Percentiles rank a stretch among this genome's conserved stretches.
These are phyloP conservation scores for Ascochyta clinopodiicola DNA, from an alignment of 2,329 filamentous ascomycete genomes.

Conservation along the genomic window DNA sequence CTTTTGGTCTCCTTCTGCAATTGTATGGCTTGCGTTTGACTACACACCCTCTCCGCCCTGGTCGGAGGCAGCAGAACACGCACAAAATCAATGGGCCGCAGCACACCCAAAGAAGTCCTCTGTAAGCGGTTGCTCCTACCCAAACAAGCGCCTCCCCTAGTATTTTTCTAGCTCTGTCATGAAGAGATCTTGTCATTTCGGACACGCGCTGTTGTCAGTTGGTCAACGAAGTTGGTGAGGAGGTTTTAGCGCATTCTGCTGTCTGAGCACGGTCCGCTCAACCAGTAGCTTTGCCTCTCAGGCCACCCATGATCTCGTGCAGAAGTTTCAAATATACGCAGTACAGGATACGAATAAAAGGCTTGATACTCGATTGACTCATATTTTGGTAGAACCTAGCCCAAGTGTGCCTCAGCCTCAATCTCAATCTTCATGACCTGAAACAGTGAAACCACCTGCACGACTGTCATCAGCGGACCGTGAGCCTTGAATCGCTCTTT, in stretches of 20 bases:
- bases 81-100: slow-evolving; percentile 29
- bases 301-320: background rate
- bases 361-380: too few relatives aligned
- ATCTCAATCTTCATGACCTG: slow-evolving; percentile 34
- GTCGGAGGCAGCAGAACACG: slow-evolving; percentile 13
- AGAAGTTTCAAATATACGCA: background rate
- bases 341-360: too few relatives aligned
- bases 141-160: slow-evolving; percentile 13
- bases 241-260: background rate
- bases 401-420: slow-evolving; percentile 30
- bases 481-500: slow-evolving; percentile 33
- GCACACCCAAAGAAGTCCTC: slow-evolving; percentile 21
- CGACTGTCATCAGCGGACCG: slow-evolving; percentile 31
- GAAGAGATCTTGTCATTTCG: slow-evolving; percentile 9
- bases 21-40: background rate
- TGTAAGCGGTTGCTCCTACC: slow-evolving; percentile 20
- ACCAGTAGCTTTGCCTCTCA: slow-evolving; percentile 10
- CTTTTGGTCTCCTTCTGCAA: slow-evolving; percentile 8
- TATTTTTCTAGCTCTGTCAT: slow-evolving; percentile 18
- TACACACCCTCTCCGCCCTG: background rate
- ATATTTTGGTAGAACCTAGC: background rate
- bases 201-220: background rate
- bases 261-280: background rate
- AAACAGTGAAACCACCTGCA: slow-evolving; percentile 31
- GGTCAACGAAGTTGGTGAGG: background rate